Percentiles rank a stretch among this genome's conserved stretches.
These are phyloP conservation scores for Nicotiana obtusifolia DNA, from an alignment of 257 asterid species.

Conservation along the genomic window DNA sequence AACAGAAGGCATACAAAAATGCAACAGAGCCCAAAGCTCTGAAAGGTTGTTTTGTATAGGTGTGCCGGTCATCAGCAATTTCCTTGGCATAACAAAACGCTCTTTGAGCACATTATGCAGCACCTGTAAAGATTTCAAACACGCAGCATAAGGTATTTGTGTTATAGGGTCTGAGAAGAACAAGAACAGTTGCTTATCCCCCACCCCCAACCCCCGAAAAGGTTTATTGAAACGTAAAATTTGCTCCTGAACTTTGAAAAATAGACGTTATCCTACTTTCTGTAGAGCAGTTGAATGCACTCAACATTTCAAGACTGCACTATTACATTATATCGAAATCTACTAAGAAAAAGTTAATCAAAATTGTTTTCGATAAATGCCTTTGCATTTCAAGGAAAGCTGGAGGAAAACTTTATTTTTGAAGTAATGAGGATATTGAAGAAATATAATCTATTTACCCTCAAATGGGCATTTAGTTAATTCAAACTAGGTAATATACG, in stretches of 20 bases:
- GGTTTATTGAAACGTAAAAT: background rate
- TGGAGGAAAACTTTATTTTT: background rate
- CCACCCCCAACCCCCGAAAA: background rate
- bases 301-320: background rate
- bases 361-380: background rate
- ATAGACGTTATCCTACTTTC: background rate
- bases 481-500: background rate
- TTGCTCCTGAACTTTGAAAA: constrained; percentile 1
- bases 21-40: constrained; percentile 94
- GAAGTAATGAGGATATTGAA: background rate
- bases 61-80: constrained; percentile 91
- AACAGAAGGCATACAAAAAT: constrained; percentile 74
- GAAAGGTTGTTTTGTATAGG: constrained; percentile 90
- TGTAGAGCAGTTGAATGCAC: background rate
- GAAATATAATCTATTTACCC: background rate
- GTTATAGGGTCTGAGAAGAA: background rate
- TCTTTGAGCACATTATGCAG: constrained; percentile 59
- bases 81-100: constrained; percentile 74
- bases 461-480: background rate
- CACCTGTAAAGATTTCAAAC: constrained; percentile 44
- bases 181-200: background rate
- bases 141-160: background rate
- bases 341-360: background rate
- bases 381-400: background rate
- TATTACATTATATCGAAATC: background rate